Base-by-base conservation (phyloP, 371 early-diverging fungal species). In the Syncephalastrum sp. region DNA sequence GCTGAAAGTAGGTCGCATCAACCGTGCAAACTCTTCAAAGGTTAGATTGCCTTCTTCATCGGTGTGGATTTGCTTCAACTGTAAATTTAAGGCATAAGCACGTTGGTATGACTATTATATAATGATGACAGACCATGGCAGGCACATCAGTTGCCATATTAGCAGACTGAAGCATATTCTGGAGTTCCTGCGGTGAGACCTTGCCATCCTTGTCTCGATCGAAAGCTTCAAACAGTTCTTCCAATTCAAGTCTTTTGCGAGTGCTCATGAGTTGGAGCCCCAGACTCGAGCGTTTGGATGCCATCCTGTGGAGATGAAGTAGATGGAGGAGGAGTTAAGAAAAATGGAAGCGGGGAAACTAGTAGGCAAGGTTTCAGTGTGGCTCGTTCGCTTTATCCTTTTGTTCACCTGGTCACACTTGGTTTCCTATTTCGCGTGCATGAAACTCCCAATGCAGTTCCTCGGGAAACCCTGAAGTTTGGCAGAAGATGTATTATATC, bases 1-100 rank as follows among this genome's bases (percentile, higher is more conserved):
- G 4, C 65, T 63, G 23, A 76, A 46, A 5, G 77, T 73, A 3
- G 77, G 73, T 50, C 74, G 67, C 77, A 76, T 76, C 7, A 76
- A 38, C 38, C 56, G 50, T 12, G 69, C 77, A 54, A 76, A 76
- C 41, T 70, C 68, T 42, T 72, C 71, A 63, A 70, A 76, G n/a
- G 62, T 52, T 25, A 76, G 44, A 16, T 66, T 66, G 5, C 63
- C 69, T 8, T 69, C 53, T n/a, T 21, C 48, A 21, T 59, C 57
- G 10, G 60, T 56, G 21, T 57, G 60, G 4, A 60, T 42, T n/a
- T 49, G 59, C 38, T 54, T 58, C 8, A 61, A 49, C 64, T 65
- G 52, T 21, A 50, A 21, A 27, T 46, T n/a, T 50, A 42, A 16
- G n/a, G 13, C n/a, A 50, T 21, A 10, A 27, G 43, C 10, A 16